Base-by-base conservation (phyloP, 495 filamentous ascomycete species). In the Tuber aestivum region DNA sequence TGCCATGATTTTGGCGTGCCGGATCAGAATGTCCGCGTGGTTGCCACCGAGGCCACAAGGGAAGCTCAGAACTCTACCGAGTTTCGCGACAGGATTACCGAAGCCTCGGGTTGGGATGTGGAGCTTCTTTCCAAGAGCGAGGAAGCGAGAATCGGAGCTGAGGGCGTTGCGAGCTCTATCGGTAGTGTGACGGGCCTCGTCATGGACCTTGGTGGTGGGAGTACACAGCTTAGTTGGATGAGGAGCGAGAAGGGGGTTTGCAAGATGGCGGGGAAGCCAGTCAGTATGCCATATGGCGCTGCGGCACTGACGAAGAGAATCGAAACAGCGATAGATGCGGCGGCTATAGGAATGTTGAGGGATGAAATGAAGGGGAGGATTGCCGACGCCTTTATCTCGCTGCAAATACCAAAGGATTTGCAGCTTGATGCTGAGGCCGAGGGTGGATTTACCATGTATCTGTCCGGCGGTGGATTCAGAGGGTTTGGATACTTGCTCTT, bases 11-110 rank as follows among this genome's bases (percentile, higher is more conserved):
- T 91, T 74, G 87, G 87, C 3, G 93, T 97, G 0, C 89, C 88
- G 0, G 72, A 85, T 0, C 45, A 79, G 14, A 89, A 94, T 71
- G 88, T 95, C 70, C 88, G 87, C 8, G 88, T 97, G 12, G 89
- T 97, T 27, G 94, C 92, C 9, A 97, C 94, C 3, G 94, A 97
- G 84, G 94, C 94, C 7, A 97, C 93, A 77, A 89, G 94, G 40
- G 91, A 89, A 35, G 94, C 94, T 2, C 84, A 88, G 76, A 97
- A 97, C 81, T 88, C 90, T 21, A 84, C 85, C 2, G 88, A 89
- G 2, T 91, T 97, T 83, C 85, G 92, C 0, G 83, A 86, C 4
- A 85, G 87, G 38, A 94, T 97, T 78, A 83, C 86, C 44, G 73
- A 84, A 0, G 85, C 83, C 8, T 91, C 90, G 0, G 91, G 89